Evolutionary conservation across 148 eudicot genomes (phyloP).

Genomic region (Agrostemma githago): DNA sequence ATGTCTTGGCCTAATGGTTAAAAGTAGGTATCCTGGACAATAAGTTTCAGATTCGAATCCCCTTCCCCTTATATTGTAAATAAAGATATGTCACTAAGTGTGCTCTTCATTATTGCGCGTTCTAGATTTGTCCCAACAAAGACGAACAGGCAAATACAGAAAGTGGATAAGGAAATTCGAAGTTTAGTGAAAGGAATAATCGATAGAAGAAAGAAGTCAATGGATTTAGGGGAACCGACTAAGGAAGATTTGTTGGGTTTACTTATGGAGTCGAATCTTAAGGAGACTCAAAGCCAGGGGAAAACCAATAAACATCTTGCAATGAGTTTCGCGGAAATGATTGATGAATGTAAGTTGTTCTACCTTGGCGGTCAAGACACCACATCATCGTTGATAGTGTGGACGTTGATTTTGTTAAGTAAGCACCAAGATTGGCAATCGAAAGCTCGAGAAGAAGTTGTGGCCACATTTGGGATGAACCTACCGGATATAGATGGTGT

Average conservation of each 20-base stretch:
- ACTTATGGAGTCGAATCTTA: slow-evolving; percentile 31
- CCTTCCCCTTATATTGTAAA: no score
- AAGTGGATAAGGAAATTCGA: slow-evolving; percentile 11
- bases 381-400: slow-evolving; percentile 28
- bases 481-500: slow-evolving; percentile 34
- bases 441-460: slow-evolving; percentile 34
- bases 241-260: slow-evolving; percentile 30
- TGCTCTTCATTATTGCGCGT: no score
- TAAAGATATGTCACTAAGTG: no score
- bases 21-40: no score
- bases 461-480: slow-evolving; percentile 28
- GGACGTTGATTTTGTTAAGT: slow-evolving; percentile 38
- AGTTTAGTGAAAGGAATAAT: slow-evolving; percentile 19
- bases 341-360: slow-evolving; percentile 38
- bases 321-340: slow-evolving; percentile 30
- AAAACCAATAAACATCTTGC: slow-evolving; percentile 10
- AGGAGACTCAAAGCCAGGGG: slow-evolving; percentile 10
- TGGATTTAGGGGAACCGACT: slow-evolving; percentile 27
- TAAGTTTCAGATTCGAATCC: no score
- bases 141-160: slow-evolving; percentile 25
- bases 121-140: slow-evolving; percentile 32
- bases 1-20: no score
- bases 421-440: slow-evolving; percentile 39
- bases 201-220: slow-evolving; percentile 27
- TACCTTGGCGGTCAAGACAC: slow-evolving; percentile 45